Evolutionary conservation across 495 filamentous ascomycete species (phyloP), one percentile per base, ranked within the genome.

Genomic region (Massariosphaeria phaeospora): DNA sequence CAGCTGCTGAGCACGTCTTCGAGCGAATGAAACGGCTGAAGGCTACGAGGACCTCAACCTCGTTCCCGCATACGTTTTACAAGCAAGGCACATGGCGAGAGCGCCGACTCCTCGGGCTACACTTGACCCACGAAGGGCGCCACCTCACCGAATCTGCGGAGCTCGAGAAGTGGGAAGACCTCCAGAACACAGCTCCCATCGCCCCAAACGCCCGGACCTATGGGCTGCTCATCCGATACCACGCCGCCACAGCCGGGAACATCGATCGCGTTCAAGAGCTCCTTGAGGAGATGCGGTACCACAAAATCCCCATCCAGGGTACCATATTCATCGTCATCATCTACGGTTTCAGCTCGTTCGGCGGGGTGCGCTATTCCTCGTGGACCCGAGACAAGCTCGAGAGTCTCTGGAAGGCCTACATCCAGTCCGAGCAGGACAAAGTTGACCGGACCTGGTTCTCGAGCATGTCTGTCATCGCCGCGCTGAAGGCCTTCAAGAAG

Each of bases 1-100:
- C 72, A 21, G 83, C 84, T 0, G 94, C 89, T 2, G 82, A 89
- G 61, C 75, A 83, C 39, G 73, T 96, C 3, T 96, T 94, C 67
- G 75, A 81, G 47, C 81, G 84, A 40, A 96, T 96, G 89, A 89
- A 86, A 66, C 56, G 52, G 5, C 63, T 82, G 15, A 65, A 79
- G 13, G 67, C 73, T n/a, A 68, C 73, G 21, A 61, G 69, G 29
- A 58, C 57, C 66, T 29, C 52, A 39, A 31, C 34, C 72, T 12
- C 75, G 75, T 20, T 64, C 69, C 12, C 67, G 62, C 23, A 65
- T 4, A 31, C 17, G 41, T 24, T 2, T 13, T 41, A 11, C 21
- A 18, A 7, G 7, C 50, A 38, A 13, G n/a, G 20, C 3, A 35
- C 75, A 20, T 69, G 69, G 57, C 51, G 61, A 12, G 52, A 60